phyloP scores from a whole-genome alignment of 768 basidiomycete species.

The Strobilomyces dryophilus region DNA sequence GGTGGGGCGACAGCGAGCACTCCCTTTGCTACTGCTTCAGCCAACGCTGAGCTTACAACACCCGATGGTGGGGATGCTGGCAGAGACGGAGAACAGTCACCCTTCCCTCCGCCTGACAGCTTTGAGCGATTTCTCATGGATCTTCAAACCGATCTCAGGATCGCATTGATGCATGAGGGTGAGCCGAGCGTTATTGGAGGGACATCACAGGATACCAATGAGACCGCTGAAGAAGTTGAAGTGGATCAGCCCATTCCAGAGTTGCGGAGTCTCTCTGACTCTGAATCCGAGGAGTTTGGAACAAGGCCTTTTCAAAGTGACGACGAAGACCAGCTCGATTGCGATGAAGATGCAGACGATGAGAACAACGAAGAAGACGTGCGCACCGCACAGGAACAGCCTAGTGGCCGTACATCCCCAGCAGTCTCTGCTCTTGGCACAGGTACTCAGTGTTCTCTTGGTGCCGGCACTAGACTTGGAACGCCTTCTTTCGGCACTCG shows the following conservation, averaged over 20 bases:
- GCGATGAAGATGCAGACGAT: slow-evolving; percentile 28
- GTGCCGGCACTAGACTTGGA: background rate
- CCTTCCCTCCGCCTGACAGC: slow-evolving; percentile 53
- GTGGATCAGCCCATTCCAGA: slow-evolving; percentile 23
- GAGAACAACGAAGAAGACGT: slow-evolving; percentile 26
- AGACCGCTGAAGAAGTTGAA: slow-evolving; percentile 11
- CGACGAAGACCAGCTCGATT: slow-evolving; percentile 26
- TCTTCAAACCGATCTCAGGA: slow-evolving; percentile 67
- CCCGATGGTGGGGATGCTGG: slow-evolving; percentile 9
- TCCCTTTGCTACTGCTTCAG: background rate
- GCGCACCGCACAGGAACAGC: slow-evolving; percentile 20
- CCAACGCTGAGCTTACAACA: slow-evolving; percentile 7
- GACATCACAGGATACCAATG: slow-evolving; percentile 6
- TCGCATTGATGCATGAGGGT: slow-evolving; percentile 47
- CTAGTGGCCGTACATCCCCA: slow-evolving; percentile 25
- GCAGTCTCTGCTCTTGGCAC: slow-evolving; percentile 21
- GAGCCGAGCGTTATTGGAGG: slow-evolving; percentile 6
- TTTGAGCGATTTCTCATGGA: slow-evolving; percentile 82
- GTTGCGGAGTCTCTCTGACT: slow-evolving; percentile 21
- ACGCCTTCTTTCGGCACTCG: slow-evolving; percentile 2
- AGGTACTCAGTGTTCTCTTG: slow-evolving; percentile 9
- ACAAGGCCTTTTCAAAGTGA: slow-evolving; percentile 13
- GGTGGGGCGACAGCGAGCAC: slow-evolving; percentile 18
- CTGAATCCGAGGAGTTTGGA: slow-evolving; percentile 27
- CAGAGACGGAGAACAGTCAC: slow-evolving; percentile 12